Evolutionary conservation across 345 rosid genomes (phyloP).

Genomic region (Psidium guajava): DNA sequence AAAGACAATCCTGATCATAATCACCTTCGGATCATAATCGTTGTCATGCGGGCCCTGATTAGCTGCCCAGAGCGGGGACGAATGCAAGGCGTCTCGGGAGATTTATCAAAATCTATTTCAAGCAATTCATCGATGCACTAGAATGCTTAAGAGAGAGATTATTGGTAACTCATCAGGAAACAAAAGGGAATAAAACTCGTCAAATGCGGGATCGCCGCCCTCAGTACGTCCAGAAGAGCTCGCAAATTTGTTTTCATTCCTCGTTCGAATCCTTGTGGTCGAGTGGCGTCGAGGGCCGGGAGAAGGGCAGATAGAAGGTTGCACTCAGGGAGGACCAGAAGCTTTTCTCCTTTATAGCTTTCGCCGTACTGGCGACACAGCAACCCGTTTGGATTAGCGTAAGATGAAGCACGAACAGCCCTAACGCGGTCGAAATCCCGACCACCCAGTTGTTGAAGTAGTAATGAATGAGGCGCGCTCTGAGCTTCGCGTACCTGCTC

Average conservation of each 20-base stretch:
- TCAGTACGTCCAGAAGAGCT: neutral
- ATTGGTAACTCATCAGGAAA: neutral
- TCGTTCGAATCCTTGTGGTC: neutral
- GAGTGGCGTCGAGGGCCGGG: neutral
- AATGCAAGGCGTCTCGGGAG: neutral
- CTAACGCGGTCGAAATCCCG: conserved; percentile 10
- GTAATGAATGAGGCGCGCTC: conserved; percentile 7
- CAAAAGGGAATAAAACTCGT: neutral
- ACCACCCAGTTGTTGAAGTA: conserved; percentile 18
- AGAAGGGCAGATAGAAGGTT: neutral
- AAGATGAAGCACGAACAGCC: conserved; percentile 1
- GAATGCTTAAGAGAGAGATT: neutral
- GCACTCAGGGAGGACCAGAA: neutral
- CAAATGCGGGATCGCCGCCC: neutral
- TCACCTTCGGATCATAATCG: no score
- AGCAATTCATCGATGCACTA: neutral
- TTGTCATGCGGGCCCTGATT: no score
- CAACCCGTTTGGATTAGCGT: conserved; percentile 7
- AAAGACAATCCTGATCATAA: no score
- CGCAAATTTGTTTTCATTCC: neutral
- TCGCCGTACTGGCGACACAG: neutral
- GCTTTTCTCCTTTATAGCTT: neutral
- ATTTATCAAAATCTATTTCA: neutral
- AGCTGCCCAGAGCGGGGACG: no score
- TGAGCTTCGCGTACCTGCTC: neutral